Percentiles rank a stretch among this genome's conserved stretches.
Evolutionary conservation across 495 filamentous ascomycete species (phyloP).

Genomic region (Pseudomonodictys pantanalensis): DNA sequence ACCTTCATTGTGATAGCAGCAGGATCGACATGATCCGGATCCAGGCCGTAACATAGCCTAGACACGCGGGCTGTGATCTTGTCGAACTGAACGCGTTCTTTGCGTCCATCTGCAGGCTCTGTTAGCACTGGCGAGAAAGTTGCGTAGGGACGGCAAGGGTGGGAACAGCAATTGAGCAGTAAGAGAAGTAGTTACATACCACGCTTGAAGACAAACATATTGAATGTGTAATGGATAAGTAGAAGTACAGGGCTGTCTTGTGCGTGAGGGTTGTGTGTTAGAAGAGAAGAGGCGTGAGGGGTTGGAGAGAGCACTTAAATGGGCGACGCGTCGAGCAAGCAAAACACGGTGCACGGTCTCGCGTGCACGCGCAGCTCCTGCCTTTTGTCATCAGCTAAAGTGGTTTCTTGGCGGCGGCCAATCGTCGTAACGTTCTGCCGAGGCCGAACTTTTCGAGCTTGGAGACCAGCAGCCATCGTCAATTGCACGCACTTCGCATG

Average conservation of each 20-base stretch:
- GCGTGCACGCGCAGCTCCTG: not conserved
- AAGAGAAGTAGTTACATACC: constrained; percentile 48
- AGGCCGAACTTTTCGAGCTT: not conserved
- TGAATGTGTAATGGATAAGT: constrained; percentile 20
- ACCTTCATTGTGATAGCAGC: constrained; percentile 98
- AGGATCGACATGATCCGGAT: constrained; percentile 93
- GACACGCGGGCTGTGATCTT: constrained; percentile 99
- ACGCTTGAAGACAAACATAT: constrained; percentile 70
- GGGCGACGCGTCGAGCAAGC: constrained; percentile 15
- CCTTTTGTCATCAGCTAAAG: not conserved
- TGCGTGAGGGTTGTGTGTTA: constrained; percentile 1
- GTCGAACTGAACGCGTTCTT: constrained; percentile 99
- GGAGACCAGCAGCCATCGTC: not conserved
- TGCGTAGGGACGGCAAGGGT: not conserved
- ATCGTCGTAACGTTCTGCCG: not conserved
- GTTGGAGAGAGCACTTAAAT: constrained; percentile 14
- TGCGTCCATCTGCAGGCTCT: constrained; percentile 78
- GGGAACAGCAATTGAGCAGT: constrained; percentile 36
- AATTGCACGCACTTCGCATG: not conserved
- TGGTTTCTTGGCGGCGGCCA: not conserved
- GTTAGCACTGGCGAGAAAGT: constrained; percentile 14
- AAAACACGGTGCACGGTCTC: constrained; percentile 1
- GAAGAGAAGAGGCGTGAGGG: constrained; percentile 7
- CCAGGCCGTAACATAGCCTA: constrained; percentile 92
- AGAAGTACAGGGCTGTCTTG: constrained; percentile 12